Base-by-base conservation (phyloP, 2,329 filamentous ascomycete genomes). In the Fusarium sp. region DNA sequence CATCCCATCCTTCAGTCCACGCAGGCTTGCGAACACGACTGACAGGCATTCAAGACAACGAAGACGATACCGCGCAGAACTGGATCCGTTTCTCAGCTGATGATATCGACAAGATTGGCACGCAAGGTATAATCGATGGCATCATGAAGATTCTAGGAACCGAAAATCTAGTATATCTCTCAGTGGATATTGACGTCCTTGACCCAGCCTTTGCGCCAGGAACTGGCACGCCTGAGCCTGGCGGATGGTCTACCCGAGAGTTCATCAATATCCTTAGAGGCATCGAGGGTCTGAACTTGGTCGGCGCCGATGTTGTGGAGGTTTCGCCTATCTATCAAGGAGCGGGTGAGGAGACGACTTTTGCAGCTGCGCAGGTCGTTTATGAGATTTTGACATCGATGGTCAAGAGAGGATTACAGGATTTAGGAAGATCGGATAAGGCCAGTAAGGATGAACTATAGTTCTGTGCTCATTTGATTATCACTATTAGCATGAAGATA, bases 241-340 rank as follows among this genome's bases (percentile, higher is more conserved):
- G 95, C 59, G 94, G 94, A 37, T 97, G 94, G 94, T 96, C 93
- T 6, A 97, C 93, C 21, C 86, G 94, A 49, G 95, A 97, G 84
- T 85, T 97, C 73, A 95, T 97, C 70, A 86, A 92, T 11, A 94
- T 97, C 60, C 82, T 97, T 78, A 85, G 94, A 37, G 94, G 93
- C 0, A 88, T 97, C 37, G 94, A 97, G 83, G 88, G 86, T 0
- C 80, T 97, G 79, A 97, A 97, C 79, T 83, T 97, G 7, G 93
- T 97, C 3, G 95, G 94, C 3, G 94, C 94, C 1, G 95, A 97
- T 82, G 89, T 97, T 42, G 95, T 98, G 8, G 95, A 97, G 85
- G 79, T 94, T 14, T 90, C 92, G 39, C 94, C 94, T 0, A 92
- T 92, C 11, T 97, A 97, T 79, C 94, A 97, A 84, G 91, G 92